Base-by-base conservation (phyloP, 805 yeast species). In the Hanseniaspora guilliermondii region DNA sequence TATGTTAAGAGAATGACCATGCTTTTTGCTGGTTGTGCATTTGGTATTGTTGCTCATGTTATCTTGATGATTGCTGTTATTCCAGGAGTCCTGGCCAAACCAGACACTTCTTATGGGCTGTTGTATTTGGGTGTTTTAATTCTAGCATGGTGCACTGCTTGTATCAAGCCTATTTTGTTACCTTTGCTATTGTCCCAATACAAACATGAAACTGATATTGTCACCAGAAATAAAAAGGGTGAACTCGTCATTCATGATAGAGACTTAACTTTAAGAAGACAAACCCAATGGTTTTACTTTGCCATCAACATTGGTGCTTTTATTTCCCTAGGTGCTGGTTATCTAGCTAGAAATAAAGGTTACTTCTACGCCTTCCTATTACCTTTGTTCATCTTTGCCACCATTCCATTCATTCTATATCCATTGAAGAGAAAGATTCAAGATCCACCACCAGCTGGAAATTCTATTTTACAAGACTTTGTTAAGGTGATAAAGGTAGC, bases 111-210 rank as follows among this genome's bases (percentile, higher is more conserved):
- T 32, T 65, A 79, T 53, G 87, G 81, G 58, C 89, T 91, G 41
- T 78, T 79, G 19, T 62, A 70, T 53, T 63, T 65, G 17, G 58
- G 72, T 27, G 67, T 71, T 49, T 57, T 71, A 56, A 64, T 79
- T 53, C 77, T 85, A 61, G 91, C 91, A 60, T 60, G 83, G 39
- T 91, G 87, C 40, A 82, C 93, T 33, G 93, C 93, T 63, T 83
- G 87, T 60, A 85, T 85, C 64, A 85, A 85, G 66, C 74, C 88
- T 40, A 84, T 85, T 61, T 58, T 63, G 73, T 79, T 85, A 32
- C 78, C 87, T 5, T 68, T 66, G 25, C 73, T 85, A 64, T 79
- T 85, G 64, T 89, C 87, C 67, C 86, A 82, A 62, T 87, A 82
- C 68, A 80, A 77, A 64, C 80, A 82, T 45, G 76, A 79, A 64